Conservation (phyloP, 768 basidiomycete genomes). For the Ramaria sp. region DNA sequence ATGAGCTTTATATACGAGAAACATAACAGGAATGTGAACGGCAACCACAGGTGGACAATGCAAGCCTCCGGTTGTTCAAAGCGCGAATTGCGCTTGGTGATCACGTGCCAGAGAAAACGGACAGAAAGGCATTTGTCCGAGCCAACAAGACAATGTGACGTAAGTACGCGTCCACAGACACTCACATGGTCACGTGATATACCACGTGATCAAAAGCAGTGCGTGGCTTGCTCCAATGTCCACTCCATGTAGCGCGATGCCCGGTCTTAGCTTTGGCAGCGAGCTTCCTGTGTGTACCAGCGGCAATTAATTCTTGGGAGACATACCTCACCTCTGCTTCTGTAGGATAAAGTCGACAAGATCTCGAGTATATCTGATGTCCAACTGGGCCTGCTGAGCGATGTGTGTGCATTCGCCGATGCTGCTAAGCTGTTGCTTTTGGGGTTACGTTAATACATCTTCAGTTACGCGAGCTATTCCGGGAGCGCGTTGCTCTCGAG, state of each 20-base stretch:
- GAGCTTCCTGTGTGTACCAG: slow-evolving; percentile 6
- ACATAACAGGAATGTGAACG: no score
- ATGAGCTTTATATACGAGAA: no score
- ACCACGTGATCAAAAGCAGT: slow-evolving; percentile 6
- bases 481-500: slow-evolving; percentile 56
- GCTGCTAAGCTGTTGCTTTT: background rate
- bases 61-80: no score
- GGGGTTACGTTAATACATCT: background rate
- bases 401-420: slow-evolving; percentile 36
- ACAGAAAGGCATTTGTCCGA: no score
- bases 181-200: background rate
- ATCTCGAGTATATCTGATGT: slow-evolving; percentile 47
- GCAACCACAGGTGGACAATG: no score
- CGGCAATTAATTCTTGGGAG: background rate
- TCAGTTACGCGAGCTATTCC: slow-evolving; percentile 66
- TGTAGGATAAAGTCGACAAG: slow-evolving; percentile 64
- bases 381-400: slow-evolving; percentile 52
- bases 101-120: no score
- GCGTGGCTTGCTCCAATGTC: background rate
- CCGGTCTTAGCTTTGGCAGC: slow-evolving; percentile 1
- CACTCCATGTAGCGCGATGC: slow-evolving; percentile 10
- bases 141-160: no score
- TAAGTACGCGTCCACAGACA: background rate
- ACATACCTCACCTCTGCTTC: background rate
- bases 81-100: no score